Conservation (phyloP, 768 basidiomycete genomes). For the Lactarius vividus region DNA sequence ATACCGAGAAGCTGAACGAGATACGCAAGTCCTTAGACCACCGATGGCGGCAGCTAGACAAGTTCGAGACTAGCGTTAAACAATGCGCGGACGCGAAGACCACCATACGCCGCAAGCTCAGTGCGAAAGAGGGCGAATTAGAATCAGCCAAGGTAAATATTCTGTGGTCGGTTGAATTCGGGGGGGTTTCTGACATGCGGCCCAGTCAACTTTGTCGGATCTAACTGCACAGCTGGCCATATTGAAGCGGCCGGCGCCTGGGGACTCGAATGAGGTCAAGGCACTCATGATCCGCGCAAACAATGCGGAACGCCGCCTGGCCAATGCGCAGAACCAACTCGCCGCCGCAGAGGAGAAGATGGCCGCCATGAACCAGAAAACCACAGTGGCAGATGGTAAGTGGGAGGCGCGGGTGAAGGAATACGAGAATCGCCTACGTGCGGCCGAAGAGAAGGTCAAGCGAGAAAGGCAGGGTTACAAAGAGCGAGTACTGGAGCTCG, state of each 20-base stretch:
- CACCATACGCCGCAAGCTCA: conserved; percentile 79
- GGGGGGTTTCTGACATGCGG: background rate
- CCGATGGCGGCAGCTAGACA: conserved; percentile 90
- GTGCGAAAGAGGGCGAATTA: conserved; percentile 84
- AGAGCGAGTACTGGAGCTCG: conserved; percentile 73
- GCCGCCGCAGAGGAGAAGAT: conserved; percentile 82
- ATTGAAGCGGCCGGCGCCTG: conserved; percentile 56
- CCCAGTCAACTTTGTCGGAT: conserved; percentile 69
- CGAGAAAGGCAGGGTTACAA: conserved; percentile 92
- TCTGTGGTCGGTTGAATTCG: background rate
- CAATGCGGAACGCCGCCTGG: conserved; percentile 86
- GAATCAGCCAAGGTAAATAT: conserved; percentile 74
- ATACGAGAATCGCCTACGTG: conserved; percentile 76
- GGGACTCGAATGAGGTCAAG: conserved; percentile 67
- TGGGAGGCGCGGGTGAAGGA: conserved; percentile 97
- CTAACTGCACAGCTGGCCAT: conserved; percentile 65
- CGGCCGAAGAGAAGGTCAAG: conserved; percentile 90
- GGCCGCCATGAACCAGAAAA: conserved; percentile 69
- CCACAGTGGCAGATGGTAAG: conserved; percentile 69
- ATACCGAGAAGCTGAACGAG: conserved; percentile 68
- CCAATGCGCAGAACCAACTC: conserved; percentile 81
- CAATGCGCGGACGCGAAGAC: conserved; percentile 76
- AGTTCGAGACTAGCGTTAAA: conserved; percentile 85
- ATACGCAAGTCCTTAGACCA: conserved; percentile 85
- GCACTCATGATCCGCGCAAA: conserved; percentile 69